Evolutionary conservation across 1,284 basidiomycete genomes (phyloP).

Genomic region (Phylloporus sp.): DNA sequence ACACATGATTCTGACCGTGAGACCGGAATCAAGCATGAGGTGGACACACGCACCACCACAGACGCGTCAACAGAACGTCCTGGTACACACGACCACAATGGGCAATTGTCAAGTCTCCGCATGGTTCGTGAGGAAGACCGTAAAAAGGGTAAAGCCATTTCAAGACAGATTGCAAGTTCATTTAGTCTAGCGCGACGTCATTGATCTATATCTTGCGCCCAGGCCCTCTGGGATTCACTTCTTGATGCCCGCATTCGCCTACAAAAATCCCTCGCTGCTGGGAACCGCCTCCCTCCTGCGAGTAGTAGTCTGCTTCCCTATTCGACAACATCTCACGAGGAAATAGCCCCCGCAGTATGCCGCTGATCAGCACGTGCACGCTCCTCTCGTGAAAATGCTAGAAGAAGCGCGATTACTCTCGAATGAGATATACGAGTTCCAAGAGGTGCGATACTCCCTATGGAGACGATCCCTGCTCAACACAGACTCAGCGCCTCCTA

Average conservation of each 20-base stretch:
- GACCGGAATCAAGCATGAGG: slow-evolving; percentile 6
- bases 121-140: slow-evolving; percentile 70
- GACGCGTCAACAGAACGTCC: slow-evolving; percentile 9
- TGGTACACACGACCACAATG: slow-evolving; percentile 41
- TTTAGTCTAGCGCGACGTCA: slow-evolving; percentile 7
- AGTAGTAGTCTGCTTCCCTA: slow-evolving; percentile 35
- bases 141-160: slow-evolving; percentile 83
- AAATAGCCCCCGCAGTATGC: slow-evolving; percentile 33
- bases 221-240: slow-evolving; percentile 86
- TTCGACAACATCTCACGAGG: slow-evolving; percentile 23
- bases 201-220: slow-evolving; percentile 21
- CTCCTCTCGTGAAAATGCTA: slow-evolving; percentile 57
- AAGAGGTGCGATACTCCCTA: slow-evolving; percentile 56
- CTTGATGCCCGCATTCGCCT: slow-evolving; percentile 89
- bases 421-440: slow-evolving; percentile 72
- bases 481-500: slow-evolving; percentile 51
- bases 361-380: slow-evolving; percentile 44
- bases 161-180: slow-evolving; percentile 78
- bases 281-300: slow-evolving; percentile 69
- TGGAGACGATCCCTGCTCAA: slow-evolving; percentile 23
- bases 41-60: slow-evolving; percentile 4
- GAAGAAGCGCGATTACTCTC: slow-evolving; percentile 66
- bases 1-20: slow-evolving; percentile 23
- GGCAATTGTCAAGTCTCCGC: slow-evolving; percentile 62
- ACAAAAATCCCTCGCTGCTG: slow-evolving; percentile 78